Evolutionary conservation across 2,329 filamentous ascomycete species (phyloP), one percentile per base, ranked within the genome.

Genomic region (Lecanoromycetidae sp.): DNA sequence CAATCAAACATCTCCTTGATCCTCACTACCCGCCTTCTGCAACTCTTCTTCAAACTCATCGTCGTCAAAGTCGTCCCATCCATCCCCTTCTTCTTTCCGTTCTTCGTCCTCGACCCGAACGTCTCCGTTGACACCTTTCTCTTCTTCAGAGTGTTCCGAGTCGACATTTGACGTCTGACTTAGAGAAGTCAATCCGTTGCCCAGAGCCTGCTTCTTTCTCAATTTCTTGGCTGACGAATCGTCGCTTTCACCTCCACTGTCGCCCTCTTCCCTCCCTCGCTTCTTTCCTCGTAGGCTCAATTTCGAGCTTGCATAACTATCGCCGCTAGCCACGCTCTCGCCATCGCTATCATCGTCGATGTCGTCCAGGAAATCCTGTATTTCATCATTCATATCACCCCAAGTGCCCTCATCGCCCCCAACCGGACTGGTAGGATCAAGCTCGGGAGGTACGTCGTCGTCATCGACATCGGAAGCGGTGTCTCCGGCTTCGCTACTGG

Each of bases 141-240:
- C 63, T 81, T 80, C 69, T 79, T 75, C 44, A 70, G 76, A 19
- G 10, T 38, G 68, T 79, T 75, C 44, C 70, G 76, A 19, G 10
- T 38, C 26, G 19, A 26, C 39, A 9, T 15, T 22, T 9, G 33
- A 26, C 22, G 37, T 46, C 38, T 52, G 42, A 22, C 48, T 53
- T 6, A 51, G 35, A 22, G 40, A 27, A 4, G 49, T 49, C 35
- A 39, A 19, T 17, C 47, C 22, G 15, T 44, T 43, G 12, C 23
- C 22, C 23, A 44, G 10, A 26, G 44, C 27, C 29, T 43, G 46
- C 41, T 50, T 52, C 40, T 48, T 45, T 29, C 46, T 48, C 15
- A 30, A 25, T 33, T 34, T 48, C 23, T 32, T 40, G 13, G 12
- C 41, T 13, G 13, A 33, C 19, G 10, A 26, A 6, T 27, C 43